Evolutionary conservation across 176 grass and related monocot genomes (phyloP).

Genomic region (Areca catechu): DNA sequence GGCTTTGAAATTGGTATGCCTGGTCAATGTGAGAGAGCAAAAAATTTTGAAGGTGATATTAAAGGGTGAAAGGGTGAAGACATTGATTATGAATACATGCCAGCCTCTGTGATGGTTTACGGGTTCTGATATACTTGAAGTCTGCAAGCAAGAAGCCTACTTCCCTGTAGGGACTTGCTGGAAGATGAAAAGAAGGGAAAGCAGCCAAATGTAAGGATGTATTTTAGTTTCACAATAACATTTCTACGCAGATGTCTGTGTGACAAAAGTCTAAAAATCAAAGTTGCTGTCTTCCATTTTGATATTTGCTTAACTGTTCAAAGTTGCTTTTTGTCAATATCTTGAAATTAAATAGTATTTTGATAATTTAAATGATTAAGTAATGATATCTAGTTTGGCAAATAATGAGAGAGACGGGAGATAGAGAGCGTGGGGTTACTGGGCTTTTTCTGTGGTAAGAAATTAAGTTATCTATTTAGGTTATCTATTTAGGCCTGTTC

Average conservation of each 20-base stretch:
- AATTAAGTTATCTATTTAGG: too few species aligned
- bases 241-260: too few species aligned
- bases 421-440: not conserved
- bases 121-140: conserved; percentile 80
- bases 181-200: conserved; percentile 69
- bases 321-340: too few species aligned
- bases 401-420: not conserved
- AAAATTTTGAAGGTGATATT: conserved; percentile 87
- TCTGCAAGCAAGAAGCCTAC: conserved; percentile 95
- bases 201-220: conserved; percentile 32
- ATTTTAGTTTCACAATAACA: too few species aligned
- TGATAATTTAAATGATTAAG: too few species aligned
- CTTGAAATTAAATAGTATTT: too few species aligned
- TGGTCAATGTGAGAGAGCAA: conserved; percentile 68
- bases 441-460: too few species aligned
- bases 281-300: too few species aligned
- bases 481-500: too few species aligned
- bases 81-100: conserved; percentile 74
- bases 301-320: too few species aligned
- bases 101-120: conserved; percentile 78
- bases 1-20: conserved; percentile 90
- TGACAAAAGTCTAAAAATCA: too few species aligned
- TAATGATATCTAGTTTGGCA: too few species aligned
- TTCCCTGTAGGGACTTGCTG: conserved; percentile 84
- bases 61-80: conserved; percentile 78